Evolutionary conservation across 225 moss, liverwort and hornwort species (phyloP).

Genomic region (Pseudoscleropodium purum): DNA sequence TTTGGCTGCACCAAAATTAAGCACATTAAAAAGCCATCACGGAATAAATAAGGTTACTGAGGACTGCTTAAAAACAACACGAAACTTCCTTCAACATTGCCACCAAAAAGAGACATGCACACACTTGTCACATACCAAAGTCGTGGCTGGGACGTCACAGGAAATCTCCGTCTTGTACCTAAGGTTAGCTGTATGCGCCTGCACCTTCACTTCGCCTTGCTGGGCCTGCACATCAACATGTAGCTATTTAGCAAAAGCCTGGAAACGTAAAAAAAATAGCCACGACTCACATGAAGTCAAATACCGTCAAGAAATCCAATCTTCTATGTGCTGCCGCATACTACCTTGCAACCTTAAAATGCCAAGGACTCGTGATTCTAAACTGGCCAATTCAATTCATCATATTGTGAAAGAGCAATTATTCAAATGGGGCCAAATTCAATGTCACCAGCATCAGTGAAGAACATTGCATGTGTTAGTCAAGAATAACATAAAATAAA

Average conservation of each 20-base stretch:
- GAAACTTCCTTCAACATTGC: neutral
- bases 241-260: neutral
- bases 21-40: neutral
- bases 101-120: neutral
- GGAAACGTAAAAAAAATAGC: too few species aligned
- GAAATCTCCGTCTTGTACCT: slow-evolving; percentile 60
- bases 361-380: neutral
- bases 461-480: neutral
- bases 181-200: slow-evolving; percentile 43
- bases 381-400: neutral
- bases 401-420: neutral
- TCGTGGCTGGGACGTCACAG: slow-evolving; percentile 49
- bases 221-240: slow-evolving; percentile 41
- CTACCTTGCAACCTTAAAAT: neutral
- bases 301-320: neutral
- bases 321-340: neutral
- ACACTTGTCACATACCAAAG: slow-evolving; percentile 40
- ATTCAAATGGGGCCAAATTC: neutral
- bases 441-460: neutral
- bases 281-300: neutral
- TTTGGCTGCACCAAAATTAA: slow-evolving; percentile 46
- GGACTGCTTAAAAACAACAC: neutral
- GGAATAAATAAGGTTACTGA: neutral
- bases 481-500: neutral
- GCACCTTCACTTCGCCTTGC: slow-evolving; percentile 74